Evolutionary conservation across 2,329 filamentous ascomycete species (phyloP), one percentile per base, ranked within the genome.

Genomic region (Pyrenochaeta sp.): DNA sequence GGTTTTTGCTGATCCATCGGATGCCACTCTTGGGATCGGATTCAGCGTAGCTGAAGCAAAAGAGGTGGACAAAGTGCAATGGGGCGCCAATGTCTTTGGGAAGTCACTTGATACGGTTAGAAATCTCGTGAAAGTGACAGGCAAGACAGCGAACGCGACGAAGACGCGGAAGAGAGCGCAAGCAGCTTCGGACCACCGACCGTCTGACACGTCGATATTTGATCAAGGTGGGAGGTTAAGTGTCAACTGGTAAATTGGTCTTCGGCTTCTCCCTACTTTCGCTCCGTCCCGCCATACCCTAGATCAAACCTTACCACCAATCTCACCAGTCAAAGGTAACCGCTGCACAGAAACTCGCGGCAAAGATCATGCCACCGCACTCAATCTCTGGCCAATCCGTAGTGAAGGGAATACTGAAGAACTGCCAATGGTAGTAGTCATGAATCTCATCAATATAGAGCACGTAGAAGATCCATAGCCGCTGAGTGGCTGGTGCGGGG

Each of bases 21-120:
- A 53, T 40, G 10, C 15, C 2, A 9, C 27, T 36, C 37, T 53
- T 12, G 50, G 50, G 6, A 53, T 53, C 18, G 50, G 44, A 9
- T 36, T 44, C n/a, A 12, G 12, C 7, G 37, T 32, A n/a, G 37
- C 23, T n/a, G 45, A 49, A 23, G 50, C 50, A 3, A 21, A 32
- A 12, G 31, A 49, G n/a, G 21, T 43, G 15, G n/a, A 29, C 21
- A 44, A 37, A 18, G 21, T n/a, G 18, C 32, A 37, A n/a, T 53
- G 50, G 50, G 50, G 50, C 7, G 15, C 9, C 14, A 53, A 53
- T 48, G 6, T 44, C 11, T 48, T 49, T 15, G 50, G 50, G 17
- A 46, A 46, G 17, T 20, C 44, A n/a, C 20, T 46, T 2, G 44
- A 46, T 23, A 17, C 23, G n/a, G 20, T 37, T 1, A 46, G 44